Conservation (phyloP, 1,284 basidiomycete genomes). For the Thelephora terrestris region DNA sequence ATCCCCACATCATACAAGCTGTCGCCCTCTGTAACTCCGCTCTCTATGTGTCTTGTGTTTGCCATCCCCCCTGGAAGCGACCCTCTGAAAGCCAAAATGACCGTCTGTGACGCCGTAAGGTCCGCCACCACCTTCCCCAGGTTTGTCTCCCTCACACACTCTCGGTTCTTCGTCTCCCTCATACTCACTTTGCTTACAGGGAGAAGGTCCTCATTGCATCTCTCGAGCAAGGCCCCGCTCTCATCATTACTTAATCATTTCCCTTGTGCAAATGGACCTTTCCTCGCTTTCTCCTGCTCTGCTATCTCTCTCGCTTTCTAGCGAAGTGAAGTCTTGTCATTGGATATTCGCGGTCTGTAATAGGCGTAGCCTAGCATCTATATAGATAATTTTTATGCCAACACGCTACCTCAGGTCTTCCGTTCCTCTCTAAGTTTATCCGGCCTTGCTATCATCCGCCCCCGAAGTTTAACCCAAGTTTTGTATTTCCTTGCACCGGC, state of each 20-base stretch:
- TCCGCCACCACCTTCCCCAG: slow-evolving; percentile 34
- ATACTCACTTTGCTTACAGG: slow-evolving; percentile 20
- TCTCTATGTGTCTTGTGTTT: slow-evolving; percentile 38
- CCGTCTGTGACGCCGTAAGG: slow-evolving; percentile 34
- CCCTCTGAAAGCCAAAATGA: slow-evolving; percentile 30
- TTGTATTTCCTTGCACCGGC: too few species aligned
- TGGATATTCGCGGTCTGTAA: too few species aligned
- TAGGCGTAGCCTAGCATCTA: too few species aligned
- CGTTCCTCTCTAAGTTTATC: too few species aligned
- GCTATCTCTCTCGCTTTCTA: too few species aligned
- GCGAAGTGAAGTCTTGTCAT: too few species aligned
- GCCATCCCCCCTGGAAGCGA: slow-evolving; percentile 33
- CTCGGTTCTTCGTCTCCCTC: slow-evolving; percentile 1
- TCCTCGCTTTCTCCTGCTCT: too few species aligned
- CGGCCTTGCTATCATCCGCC: too few species aligned
- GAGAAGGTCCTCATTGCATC: slow-evolving; percentile 42
- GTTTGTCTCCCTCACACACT: slow-evolving; percentile 23
- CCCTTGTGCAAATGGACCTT: not conserved
- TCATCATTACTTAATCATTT: slow-evolving; percentile 39
- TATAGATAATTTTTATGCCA: too few species aligned
- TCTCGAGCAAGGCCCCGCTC: slow-evolving; percentile 40
- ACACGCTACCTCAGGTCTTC: too few species aligned
- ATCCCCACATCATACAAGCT: slow-evolving; percentile 50
- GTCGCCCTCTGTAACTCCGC: slow-evolving; percentile 47
- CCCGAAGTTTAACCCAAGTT: too few species aligned